These are phyloP conservation scores for Cardamine resedifolia DNA, from an alignment of 345 rosid genomes.

Conservation along the genomic window DNA sequence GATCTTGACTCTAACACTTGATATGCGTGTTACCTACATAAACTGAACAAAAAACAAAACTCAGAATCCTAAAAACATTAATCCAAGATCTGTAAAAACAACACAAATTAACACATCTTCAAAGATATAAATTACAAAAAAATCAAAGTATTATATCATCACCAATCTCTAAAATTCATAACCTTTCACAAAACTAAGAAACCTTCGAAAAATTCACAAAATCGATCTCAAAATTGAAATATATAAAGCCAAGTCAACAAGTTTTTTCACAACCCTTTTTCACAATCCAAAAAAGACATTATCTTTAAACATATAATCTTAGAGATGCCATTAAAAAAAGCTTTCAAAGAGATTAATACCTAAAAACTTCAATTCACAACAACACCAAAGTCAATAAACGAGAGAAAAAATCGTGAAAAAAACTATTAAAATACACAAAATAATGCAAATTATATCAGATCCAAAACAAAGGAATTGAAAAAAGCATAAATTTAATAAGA, in stretches of 20 bases:
- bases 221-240: not conserved
- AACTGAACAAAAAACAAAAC: slow-evolving; percentile 19
- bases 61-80: not conserved
- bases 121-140: not conserved
- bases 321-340: not conserved
- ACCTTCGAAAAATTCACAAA: not conserved
- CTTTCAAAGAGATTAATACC: not conserved
- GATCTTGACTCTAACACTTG: slow-evolving; percentile 36
- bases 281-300: not conserved
- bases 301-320: slow-evolving; percentile 7
- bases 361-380: slow-evolving; percentile 2
- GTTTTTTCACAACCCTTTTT: slow-evolving; percentile 2
- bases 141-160: not conserved
- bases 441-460: slow-evolving; percentile 28
- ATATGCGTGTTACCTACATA: slow-evolving; percentile 40
- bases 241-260: slow-evolving; percentile 19
- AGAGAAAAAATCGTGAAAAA: not conserved
- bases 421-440: not conserved
- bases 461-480: not conserved
- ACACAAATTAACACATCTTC: not conserved
- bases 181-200: not conserved
- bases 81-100: slow-evolving; percentile 1
- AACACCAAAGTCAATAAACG: slow-evolving; percentile 9
- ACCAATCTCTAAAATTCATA: not conserved
- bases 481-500: not conserved